Base-by-base conservation (phyloP, 345 rosid genomes). In the Lumnitzera littorea region DNA sequence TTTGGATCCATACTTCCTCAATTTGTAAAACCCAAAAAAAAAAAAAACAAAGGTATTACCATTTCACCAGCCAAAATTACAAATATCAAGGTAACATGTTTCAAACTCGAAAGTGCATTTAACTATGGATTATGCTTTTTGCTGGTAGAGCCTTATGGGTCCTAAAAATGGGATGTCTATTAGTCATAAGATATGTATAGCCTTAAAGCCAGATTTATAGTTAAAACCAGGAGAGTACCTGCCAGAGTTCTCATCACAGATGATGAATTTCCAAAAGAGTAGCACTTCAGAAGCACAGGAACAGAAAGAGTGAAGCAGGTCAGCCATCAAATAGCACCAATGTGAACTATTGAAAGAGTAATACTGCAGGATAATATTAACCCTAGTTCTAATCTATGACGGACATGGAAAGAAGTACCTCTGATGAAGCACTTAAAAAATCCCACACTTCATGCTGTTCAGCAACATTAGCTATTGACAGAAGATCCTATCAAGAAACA, bases 361-460 rank as follows among this genome's bases (percentile, higher is more conserved):
- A 36, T 36, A 36, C 43, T 36, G 43, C 43, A 36, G 43, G 10
- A 36, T 9, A 36, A 36, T 36, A 9, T 36, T 52, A n/a, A 11
- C 5, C 24, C 55, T 52, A 52, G 11, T n/a, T 52, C 55, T n/a
- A 52, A 4, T 4, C 12, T 11, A 25, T 11, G 24, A 14, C 56
- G 29, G 51, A 48, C 31, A 71, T 20, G 48, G 58, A 70, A 65
- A 62, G 60, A 62, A 70, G 57, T 46, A 95, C 99, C 95, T 95
- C 88, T 20, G 99, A 95, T 61, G 89, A 69, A 62, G 27, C 83
- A 72, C 98, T 95, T 65, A 95, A 71, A 76, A 95, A 95, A 76
- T 95, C 99, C 99, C 94, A 85, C 65, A 95, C 98, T 91, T 95
- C 99, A 78, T 91, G 96, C 66, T 91, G 99, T 72, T 95, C 99